Conservation (phyloP, 345 rosid genomes). For the Theobroma cacao region DNA sequence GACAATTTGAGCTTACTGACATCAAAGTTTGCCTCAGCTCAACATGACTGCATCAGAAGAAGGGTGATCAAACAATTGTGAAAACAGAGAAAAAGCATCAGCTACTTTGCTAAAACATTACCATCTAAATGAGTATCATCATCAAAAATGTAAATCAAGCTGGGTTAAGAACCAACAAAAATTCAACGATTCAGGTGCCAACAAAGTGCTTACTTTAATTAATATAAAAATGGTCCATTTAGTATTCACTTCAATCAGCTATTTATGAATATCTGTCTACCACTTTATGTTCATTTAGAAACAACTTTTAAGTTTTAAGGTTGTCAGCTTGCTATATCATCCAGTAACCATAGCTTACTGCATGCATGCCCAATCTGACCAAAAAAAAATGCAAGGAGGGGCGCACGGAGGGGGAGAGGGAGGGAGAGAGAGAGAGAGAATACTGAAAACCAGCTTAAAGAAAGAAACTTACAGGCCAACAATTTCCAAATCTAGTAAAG, state of each 20-base stretch:
- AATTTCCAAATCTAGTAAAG: constrained; percentile 77
- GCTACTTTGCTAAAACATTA: not conserved
- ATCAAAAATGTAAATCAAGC: not conserved
- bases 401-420: not conserved
- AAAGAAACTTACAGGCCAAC: constrained; percentile 74
- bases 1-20: constrained; percentile 59
- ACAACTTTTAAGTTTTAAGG: not conserved
- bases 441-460: constrained; percentile 13
- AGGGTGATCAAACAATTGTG: not conserved
- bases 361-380: constrained; percentile 7
- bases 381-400: not conserved
- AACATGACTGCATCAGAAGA: constrained; percentile 44
- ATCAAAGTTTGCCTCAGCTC: constrained; percentile 60
- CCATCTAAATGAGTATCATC: not conserved
- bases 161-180: not conserved
- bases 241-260: not conserved
- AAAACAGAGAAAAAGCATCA: not conserved
- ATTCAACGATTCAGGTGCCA: not conserved
- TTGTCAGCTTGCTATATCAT: not conserved
- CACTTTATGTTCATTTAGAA: not conserved
- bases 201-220: not conserved
- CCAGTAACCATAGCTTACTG: not conserved
- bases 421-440: too few relatives aligned
- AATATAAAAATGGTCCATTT: not conserved
- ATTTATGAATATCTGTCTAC: not conserved